These are phyloP conservation scores for Castanospermum australe DNA, from an alignment of 306 rosid species.

Conservation along the genomic window DNA sequence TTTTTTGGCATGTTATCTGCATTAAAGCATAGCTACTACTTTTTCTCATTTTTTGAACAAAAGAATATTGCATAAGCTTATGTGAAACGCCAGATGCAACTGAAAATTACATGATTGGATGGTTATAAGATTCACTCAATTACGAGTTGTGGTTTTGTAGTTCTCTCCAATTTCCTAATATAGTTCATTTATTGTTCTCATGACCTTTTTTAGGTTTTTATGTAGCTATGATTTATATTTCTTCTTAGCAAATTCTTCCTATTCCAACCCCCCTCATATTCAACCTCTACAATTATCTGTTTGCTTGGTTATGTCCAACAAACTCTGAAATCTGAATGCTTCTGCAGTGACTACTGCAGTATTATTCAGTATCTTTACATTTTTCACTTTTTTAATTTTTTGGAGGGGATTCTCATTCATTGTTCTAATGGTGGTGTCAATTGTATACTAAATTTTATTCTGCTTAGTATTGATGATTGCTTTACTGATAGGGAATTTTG, in stretches of 20 bases:
- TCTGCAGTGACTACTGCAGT: neutral
- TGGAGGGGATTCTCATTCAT: neutral
- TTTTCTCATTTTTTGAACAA: neutral
- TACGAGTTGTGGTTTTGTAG: neutral
- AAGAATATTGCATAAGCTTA: neutral
- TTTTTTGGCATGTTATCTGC: neutral
- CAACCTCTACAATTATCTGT: neutral
- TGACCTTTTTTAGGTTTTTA: neutral
- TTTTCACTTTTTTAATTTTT: neutral
- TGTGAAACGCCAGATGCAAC: neutral
- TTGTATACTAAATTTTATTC: neutral
- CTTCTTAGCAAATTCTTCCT: neutral
- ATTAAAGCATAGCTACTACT: neutral
- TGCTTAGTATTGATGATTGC: neutral
- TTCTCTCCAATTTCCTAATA: neutral
- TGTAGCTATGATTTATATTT: neutral
- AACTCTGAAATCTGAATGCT: neutral
- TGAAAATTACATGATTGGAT: neutral
- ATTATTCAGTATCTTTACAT: neutral
- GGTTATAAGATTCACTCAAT: neutral
- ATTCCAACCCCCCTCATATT: neutral
- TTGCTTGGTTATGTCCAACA: neutral
- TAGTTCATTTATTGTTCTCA: conserved; percentile 6
- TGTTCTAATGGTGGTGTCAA: neutral
- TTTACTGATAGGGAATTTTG: neutral